phyloP scores from a whole-genome alignment of 129 eudicot genomes.

The Flaveria robusta region DNA sequence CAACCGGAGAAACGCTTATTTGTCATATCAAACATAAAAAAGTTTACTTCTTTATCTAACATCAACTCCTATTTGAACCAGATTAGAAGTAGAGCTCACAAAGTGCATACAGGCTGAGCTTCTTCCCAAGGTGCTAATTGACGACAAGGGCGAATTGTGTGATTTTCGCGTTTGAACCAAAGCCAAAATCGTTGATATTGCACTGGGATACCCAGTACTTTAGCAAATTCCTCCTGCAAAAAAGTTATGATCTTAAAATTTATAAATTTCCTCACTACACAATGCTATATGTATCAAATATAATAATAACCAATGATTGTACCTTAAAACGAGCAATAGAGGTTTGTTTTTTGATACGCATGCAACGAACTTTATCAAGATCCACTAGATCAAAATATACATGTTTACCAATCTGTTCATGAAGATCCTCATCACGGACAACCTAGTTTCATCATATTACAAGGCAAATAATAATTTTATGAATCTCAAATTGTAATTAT shows the following conservation, averaged over 20 bases:
- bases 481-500: not conserved
- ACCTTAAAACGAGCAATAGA: conserved; percentile 69
- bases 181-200: conserved; percentile 79
- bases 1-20: not conserved
- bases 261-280: too few relatives aligned
- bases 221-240: conserved; percentile 73
- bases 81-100: not conserved
- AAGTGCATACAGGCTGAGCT: conserved; percentile 51
- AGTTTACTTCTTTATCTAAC: not conserved
- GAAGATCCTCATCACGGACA: conserved; percentile 70
- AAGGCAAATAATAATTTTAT: not conserved
- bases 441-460: conserved; percentile 22
- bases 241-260: not conserved
- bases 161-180: conserved; percentile 78
- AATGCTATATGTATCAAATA: not conserved
- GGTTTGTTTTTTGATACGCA: conserved; percentile 71
- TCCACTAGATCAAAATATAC: conserved; percentile 88
- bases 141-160: conserved; percentile 73
- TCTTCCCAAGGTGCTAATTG: conserved; percentile 70
- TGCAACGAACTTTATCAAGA: conserved; percentile 75
- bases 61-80: not conserved
- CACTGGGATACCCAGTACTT: conserved; percentile 75
- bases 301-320: not conserved
- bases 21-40: not conserved
- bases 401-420: conserved; percentile 71